A percentile compares a stretch with the other conserved stretches of the same genome.
These are phyloP conservation scores for Scleroderma citrinum DNA, from an alignment of 768 basidiomycete species.

Conservation along the genomic window DNA sequence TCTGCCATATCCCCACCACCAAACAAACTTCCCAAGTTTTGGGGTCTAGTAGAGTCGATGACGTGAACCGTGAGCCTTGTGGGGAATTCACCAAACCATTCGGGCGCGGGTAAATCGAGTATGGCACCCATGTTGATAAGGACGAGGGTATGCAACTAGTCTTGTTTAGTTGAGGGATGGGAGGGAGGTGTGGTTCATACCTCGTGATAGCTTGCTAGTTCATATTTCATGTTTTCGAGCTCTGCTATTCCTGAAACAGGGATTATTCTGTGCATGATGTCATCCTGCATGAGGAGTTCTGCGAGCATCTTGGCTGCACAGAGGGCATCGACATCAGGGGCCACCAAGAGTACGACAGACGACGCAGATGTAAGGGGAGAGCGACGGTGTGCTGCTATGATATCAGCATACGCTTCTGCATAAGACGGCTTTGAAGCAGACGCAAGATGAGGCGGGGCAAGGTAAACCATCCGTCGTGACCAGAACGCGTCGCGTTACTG, in stretches of 20 bases:
- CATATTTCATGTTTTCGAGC: constrained; percentile 57
- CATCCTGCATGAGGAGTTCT: constrained; percentile 87
- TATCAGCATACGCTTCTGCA: constrained; percentile 63
- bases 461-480: constrained; percentile 48
- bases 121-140: constrained; percentile 90
- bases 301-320: constrained; percentile 89
- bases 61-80: constrained; percentile 73
- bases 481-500: constrained; percentile 3
- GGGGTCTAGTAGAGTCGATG: constrained; percentile 89
- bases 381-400: constrained; percentile 65
- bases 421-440: constrained; percentile 58
- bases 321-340: constrained; percentile 88
- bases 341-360: constrained; percentile 79
- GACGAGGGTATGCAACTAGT: constrained; percentile 81
- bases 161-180: background rate
- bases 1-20: constrained; percentile 59
- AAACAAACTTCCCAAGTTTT: constrained; percentile 85
- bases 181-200: constrained; percentile 32
- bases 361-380: constrained; percentile 75
- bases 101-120: constrained; percentile 67
- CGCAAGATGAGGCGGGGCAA: constrained; percentile 67
- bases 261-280: constrained; percentile 83
- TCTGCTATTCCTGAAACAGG: constrained; percentile 85
- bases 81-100: constrained; percentile 73
- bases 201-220: constrained; percentile 61